Evolutionary conservation across 257 asterid species (phyloP).

Genomic region (Penstemon newberryi): DNA sequence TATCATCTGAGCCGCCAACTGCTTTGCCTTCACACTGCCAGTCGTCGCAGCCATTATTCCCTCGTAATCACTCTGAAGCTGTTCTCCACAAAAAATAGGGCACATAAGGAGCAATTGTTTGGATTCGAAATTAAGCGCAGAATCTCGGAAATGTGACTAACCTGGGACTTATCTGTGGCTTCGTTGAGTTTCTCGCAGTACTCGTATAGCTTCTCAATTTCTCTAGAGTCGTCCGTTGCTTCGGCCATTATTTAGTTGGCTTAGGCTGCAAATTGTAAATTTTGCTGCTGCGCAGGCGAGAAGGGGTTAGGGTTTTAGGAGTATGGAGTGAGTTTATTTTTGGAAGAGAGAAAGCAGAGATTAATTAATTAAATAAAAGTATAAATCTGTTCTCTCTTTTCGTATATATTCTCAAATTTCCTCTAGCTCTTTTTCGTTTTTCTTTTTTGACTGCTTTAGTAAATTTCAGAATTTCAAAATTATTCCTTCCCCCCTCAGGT

Average conservation of each 20-base stretch:
- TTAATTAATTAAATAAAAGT: too few relatives aligned
- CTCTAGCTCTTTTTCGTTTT: too few relatives aligned
- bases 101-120: background rate
- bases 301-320: constrained; percentile 42
- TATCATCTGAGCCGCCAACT: constrained; percentile 86
- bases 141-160: constrained; percentile 28
- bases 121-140: background rate
- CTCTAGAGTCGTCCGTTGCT: constrained; percentile 54
- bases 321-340: constrained; percentile 7
- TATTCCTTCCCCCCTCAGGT: too few relatives aligned
- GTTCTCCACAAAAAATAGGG: constrained; percentile 25
- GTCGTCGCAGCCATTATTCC: constrained; percentile 77
- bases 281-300: background rate
- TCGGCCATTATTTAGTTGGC: constrained; percentile 48
- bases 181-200: constrained; percentile 73
- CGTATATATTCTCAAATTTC: too few relatives aligned
- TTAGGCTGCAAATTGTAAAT: background rate
- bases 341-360: background rate
- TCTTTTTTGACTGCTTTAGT: too few relatives aligned
- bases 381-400: too few relatives aligned
- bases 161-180: constrained; percentile 81
- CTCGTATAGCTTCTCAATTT: constrained; percentile 89
- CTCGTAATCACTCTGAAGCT: constrained; percentile 76
- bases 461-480: too few relatives aligned
- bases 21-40: constrained; percentile 90